Evolutionary conservation across 164 flowering plant species (phyloP), one percentile per base, ranked within the genome.

Genomic region (Saururus chinensis): DNA sequence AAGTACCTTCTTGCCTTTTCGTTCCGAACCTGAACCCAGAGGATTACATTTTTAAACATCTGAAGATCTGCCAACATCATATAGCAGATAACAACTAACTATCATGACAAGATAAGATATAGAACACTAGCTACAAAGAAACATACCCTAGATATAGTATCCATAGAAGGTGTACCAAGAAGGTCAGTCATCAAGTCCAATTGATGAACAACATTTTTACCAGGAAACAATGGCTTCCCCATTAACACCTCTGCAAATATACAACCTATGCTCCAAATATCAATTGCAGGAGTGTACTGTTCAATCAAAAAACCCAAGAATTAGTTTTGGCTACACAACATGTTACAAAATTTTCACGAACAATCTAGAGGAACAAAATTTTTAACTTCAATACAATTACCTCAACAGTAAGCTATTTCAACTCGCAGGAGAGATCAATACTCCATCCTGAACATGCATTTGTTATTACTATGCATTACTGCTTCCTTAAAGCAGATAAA

Each of bases 201-300:
- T 80, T 89, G 98, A 70, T 92, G 98, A 62, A 89, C 98, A 61
- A 89, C 96, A 82, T 89, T 85, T 79, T 89, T 92, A 49, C 98
- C 96, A 73, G 98, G 98, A 71, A 92, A 92, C 20, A 92, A 77
- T 45, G 98, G 98, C 66, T 84, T 89, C 65, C 98, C 98, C 0
- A 86, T 84, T 58, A 89, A 68, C 57, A 92, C 87, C 73, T 92
- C 98, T 10, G 98, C 98, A 78, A 92, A 92, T 49, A 92, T 92
- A 86, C 98, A 89, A 60, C 98, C 96, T 63, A 92, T 92, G 65
- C 98, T 87, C 98, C 98, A 92, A 66, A 92, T 84, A 71, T 92
- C 98, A 72, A 92, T 92, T 19, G 96, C 98, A 21, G 96, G 89
- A 21, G 98, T 92, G 67, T 92, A 92, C 98, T 92, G 87, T 73